phyloP scores from a whole-genome alignment of 2,329 filamentous ascomycete genomes.

The Trichophyton equinum region DNA sequence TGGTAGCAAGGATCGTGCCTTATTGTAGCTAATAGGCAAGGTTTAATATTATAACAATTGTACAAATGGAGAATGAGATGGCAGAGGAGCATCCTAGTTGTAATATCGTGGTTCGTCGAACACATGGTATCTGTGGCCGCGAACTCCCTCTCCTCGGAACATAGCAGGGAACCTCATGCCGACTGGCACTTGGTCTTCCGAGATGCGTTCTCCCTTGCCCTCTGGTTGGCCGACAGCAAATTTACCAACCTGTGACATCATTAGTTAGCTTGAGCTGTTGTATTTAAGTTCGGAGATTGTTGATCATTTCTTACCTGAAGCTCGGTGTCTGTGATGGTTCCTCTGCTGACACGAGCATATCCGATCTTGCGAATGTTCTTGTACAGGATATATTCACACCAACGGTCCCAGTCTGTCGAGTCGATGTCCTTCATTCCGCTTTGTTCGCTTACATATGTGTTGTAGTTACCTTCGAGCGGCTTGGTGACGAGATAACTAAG shows the following conservation, averaged over 20 bases:
- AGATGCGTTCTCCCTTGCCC: slow-evolving; percentile 51
- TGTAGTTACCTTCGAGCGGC: slow-evolving; percentile 87
- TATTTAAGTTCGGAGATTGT: too few relatives aligned
- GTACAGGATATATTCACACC: slow-evolving; percentile 98
- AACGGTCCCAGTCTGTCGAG: slow-evolving; percentile 82
- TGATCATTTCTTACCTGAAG: slow-evolving; percentile 52
- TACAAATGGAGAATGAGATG: neutral
- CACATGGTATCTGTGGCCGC: slow-evolving; percentile 87
- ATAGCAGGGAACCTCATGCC: slow-evolving; percentile 72
- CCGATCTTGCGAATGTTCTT: slow-evolving; percentile 75
- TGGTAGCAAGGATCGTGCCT: neutral
- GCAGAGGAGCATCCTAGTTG: slow-evolving; percentile 19
- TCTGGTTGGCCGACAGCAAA: slow-evolving; percentile 68
- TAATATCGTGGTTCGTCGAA: slow-evolving; percentile 79
- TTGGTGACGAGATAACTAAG: slow-evolving; percentile 88
- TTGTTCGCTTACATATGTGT: slow-evolving; percentile 74
- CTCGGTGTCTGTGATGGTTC: slow-evolving; percentile 93
- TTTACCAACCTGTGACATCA: slow-evolving; percentile 55
- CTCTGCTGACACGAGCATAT: slow-evolving; percentile 78
- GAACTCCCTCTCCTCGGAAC: slow-evolving; percentile 74
- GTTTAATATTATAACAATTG: neutral
- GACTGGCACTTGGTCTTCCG: slow-evolving; percentile 61
- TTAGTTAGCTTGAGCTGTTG: slow-evolving; percentile 9
- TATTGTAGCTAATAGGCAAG: neutral
- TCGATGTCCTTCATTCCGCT: slow-evolving; percentile 96